Evolutionary conservation across 2,329 filamentous ascomycete species (phyloP), one percentile per base, ranked within the genome.

Genomic region (Colletotrichum neosansevieriae): DNA sequence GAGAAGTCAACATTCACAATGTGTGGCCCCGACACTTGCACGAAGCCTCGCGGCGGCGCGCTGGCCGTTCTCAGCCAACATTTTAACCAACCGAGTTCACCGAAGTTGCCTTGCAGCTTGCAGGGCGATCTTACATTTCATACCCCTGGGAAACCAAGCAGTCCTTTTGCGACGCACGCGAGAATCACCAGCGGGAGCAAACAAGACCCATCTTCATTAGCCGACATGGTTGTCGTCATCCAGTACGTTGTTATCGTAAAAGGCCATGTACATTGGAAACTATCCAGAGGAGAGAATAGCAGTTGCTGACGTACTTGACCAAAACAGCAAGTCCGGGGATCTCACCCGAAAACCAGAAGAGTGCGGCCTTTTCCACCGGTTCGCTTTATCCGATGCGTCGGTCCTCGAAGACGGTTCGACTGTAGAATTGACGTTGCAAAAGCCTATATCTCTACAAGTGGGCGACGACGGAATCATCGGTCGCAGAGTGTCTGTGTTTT

Each of bases 391-490:
- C 6, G 60, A 58, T 15, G 63, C 59, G 29, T 32, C 70, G 4
- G 21, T 71, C 3, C n/a, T 70, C 10, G 42, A 60, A 6, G 49
- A 63, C 4, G 62, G 54, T 6, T 50, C 69, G 4, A 65, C 70
- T 4, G 59, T 81, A 9, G 81, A 83, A 53, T 67, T 80, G 1
- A 71, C 76, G 0, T 74, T 85, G 0, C 73, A 75, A 3, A 73
- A 73, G 0, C 82, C 83, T 0, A 73, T 85, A 4, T 82, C 80
- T 0, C 75, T 85, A 1, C 76, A 81, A 63, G 82, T 85, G 9
- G 83, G 83, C 1, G 75, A 75, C 29, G 75, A 82, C 9, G 84
- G 84, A 10, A 83, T 86, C 58, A 85, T 86, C 19, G 84, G 84
- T 0, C 77, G 83, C 4, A 76, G 83, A 10, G 82, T 86, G 1